Evolutionary conservation across 441 rosid genomes (phyloP).

Genomic region (Erysimum pusillum): DNA sequence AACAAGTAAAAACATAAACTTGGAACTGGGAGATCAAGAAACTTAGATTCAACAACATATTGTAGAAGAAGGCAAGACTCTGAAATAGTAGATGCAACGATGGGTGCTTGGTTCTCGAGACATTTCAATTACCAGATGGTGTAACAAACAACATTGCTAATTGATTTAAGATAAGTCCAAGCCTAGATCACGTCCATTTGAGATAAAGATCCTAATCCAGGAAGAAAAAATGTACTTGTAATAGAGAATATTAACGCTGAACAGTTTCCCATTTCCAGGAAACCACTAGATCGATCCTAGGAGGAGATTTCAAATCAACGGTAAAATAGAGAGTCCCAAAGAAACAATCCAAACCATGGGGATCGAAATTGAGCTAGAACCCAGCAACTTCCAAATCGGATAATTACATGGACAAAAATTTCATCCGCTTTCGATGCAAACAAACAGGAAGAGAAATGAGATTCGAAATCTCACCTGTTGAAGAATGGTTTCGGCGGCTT

Average conservation of each 20-base stretch:
- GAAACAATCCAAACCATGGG: not conserved
- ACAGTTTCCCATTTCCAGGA: not conserved
- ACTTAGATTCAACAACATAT: too few species aligned
- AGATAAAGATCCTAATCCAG: too few species aligned
- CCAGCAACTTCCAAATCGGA: constrained; percentile 27
- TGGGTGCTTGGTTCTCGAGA: not conserved
- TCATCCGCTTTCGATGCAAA: constrained; percentile 20
- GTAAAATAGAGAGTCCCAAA: not conserved
- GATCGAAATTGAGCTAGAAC: constrained; percentile 14
- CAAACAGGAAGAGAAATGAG: constrained; percentile 17
- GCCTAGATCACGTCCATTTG: too few species aligned
- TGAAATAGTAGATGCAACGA: not conserved
- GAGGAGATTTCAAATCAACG: not conserved
- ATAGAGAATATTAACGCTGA: not conserved
- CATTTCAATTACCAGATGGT: constrained; percentile 16
- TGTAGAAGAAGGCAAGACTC: constrained; percentile 4
- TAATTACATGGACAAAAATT: not conserved
- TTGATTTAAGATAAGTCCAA: constrained; percentile 5
- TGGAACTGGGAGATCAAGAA: too few species aligned
- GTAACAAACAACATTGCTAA: constrained; percentile 9
- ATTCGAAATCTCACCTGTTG: constrained; percentile 66
- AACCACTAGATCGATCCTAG: constrained; percentile 2
- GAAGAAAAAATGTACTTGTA: too few species aligned
- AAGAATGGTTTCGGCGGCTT: constrained; percentile 91
- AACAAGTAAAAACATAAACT: too few species aligned